Percentiles rank a stretch among this genome's conserved stretches.
Conservation (phyloP, 805 yeast genomes). For the Metschnikowia vanudenii region DNA sequence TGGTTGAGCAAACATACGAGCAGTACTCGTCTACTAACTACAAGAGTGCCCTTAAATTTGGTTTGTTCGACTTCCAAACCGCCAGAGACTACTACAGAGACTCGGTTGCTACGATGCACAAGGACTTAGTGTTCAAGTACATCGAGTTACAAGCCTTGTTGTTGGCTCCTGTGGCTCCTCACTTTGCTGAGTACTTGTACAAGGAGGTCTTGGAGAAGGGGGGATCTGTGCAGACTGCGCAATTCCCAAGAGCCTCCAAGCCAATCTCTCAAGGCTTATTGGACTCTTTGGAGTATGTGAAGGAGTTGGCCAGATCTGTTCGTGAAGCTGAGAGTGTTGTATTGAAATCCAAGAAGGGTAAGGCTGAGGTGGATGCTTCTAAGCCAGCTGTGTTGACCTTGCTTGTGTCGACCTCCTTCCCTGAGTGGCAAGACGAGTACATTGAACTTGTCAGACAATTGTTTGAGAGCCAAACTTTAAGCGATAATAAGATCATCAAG, state of each 20-base stretch:
- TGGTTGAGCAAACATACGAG: slow-evolving; percentile 70
- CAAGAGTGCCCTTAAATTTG: slow-evolving; percentile 86
- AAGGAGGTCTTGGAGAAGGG: slow-evolving; percentile 71
- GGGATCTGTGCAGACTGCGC: slow-evolving; percentile 67
- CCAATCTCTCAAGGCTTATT: slow-evolving; percentile 60
- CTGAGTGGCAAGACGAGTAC: slow-evolving; percentile 63
- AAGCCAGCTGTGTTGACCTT: slow-evolving; percentile 73
- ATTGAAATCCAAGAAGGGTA: slow-evolving; percentile 80
- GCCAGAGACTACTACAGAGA: slow-evolving; percentile 97
- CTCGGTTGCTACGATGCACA: slow-evolving; percentile 68
- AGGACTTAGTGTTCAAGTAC: slow-evolving; percentile 74
- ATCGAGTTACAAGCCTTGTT: slow-evolving; percentile 84
- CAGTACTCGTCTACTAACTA: slow-evolving; percentile 72
- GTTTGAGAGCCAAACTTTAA: slow-evolving; percentile 60
- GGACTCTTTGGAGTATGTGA: slow-evolving; percentile 76
- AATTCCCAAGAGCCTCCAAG: slow-evolving; percentile 74
- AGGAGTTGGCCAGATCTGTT: slow-evolving; percentile 73
- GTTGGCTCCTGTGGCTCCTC: slow-evolving; percentile 93
- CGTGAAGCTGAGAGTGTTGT: slow-evolving; percentile 92
- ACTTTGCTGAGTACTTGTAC: slow-evolving; percentile 87
- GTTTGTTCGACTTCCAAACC: slow-evolving; percentile 90
- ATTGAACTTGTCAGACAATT: slow-evolving; percentile 71
- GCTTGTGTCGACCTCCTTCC: slow-evolving; percentile 74
- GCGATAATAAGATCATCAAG: slow-evolving; percentile 64
- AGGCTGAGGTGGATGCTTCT: slow-evolving; percentile 69